Evolutionary conservation across 345 rosid genomes (phyloP).

Genomic region (Toxicodendron radicans): DNA sequence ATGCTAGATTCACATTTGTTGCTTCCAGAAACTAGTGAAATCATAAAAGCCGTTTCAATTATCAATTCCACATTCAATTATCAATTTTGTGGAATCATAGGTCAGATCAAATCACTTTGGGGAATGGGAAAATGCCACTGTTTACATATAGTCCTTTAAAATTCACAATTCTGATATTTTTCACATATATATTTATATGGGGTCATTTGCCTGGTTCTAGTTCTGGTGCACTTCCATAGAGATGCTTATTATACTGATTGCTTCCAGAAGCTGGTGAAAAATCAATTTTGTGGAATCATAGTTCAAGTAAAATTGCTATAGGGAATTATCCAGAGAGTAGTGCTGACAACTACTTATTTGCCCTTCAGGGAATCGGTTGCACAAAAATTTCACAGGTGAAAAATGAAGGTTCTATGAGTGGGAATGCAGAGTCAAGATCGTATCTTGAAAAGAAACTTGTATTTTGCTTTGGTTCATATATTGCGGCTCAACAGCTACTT

Average conservation of each 20-base stretch:
- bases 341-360: not conserved
- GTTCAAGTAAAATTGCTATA: slow-evolving; percentile 4
- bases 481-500: slow-evolving; percentile 85
- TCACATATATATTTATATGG: not conserved
- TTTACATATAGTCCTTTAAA: too few species aligned
- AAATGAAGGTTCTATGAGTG: slow-evolving; percentile 64
- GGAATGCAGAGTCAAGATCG: slow-evolving; percentile 79
- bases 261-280: not conserved
- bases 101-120: too few species aligned
- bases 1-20: too few species aligned
- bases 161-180: too few species aligned
- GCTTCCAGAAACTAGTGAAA: too few species aligned
- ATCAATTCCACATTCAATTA: too few species aligned
- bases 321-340: slow-evolving; percentile 6
- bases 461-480: slow-evolving; percentile 86
- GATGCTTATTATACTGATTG: not conserved
- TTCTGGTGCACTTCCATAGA: not conserved
- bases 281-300: not conserved
- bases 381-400: slow-evolving; percentile 78
- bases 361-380: slow-evolving; percentile 79
- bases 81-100: too few species aligned
- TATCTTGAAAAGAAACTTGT: slow-evolving; percentile 96
- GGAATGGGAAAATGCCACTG: too few species aligned
- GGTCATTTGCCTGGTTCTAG: slow-evolving; percentile 1
- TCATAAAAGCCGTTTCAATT: too few species aligned